A percentile compares a stretch with the other conserved stretches of the same genome.
Evolutionary conservation across 2,329 filamentous ascomycete genomes (phyloP).

Genomic region (Talaromyces sp.): DNA sequence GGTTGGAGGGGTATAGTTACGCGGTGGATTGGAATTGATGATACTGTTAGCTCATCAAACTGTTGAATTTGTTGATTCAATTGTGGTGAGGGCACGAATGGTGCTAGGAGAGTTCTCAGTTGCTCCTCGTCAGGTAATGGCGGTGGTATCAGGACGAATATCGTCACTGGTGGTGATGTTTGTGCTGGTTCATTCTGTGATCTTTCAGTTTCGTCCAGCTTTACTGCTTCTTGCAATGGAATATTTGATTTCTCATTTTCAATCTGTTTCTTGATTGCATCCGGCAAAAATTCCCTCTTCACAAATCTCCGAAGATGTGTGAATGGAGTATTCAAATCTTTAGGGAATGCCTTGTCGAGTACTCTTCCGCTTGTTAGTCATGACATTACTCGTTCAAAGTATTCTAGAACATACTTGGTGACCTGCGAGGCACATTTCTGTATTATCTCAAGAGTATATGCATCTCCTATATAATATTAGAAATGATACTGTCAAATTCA

Average conservation of each 20-base stretch:
- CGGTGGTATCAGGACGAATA: conserved; percentile 42
- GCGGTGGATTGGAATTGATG: conserved; percentile 27
- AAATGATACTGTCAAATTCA: not conserved
- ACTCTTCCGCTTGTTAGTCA: conserved; percentile 27
- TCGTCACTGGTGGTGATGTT: conserved; percentile 23
- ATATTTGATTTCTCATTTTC: not conserved
- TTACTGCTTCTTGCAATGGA: too few relatives aligned
- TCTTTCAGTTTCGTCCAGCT: not conserved
- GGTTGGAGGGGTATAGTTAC: conserved; percentile 41
- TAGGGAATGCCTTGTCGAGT: conserved; percentile 37
- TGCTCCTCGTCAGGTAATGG: conserved; percentile 37
- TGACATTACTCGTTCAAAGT: not conserved
- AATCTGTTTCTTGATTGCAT: conserved; percentile 23
- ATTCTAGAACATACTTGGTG: conserved; percentile 34
- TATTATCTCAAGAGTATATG: conserved; percentile 44
- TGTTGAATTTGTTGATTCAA: not conserved
- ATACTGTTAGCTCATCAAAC: not conserved
- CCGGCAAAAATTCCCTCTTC: conserved; percentile 35
- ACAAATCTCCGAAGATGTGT: conserved; percentile 43
- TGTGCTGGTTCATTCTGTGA: not conserved
- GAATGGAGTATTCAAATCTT: conserved; percentile 31
- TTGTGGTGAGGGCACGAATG: conserved; percentile 28
- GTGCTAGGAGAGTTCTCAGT: conserved; percentile 35
- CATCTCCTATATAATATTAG: conserved; percentile 32
- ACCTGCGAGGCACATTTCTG: conserved; percentile 44